phyloP scores from a whole-genome alignment of 2,329 filamentous ascomycete genomes.

The Colletotrichum sp. region DNA sequence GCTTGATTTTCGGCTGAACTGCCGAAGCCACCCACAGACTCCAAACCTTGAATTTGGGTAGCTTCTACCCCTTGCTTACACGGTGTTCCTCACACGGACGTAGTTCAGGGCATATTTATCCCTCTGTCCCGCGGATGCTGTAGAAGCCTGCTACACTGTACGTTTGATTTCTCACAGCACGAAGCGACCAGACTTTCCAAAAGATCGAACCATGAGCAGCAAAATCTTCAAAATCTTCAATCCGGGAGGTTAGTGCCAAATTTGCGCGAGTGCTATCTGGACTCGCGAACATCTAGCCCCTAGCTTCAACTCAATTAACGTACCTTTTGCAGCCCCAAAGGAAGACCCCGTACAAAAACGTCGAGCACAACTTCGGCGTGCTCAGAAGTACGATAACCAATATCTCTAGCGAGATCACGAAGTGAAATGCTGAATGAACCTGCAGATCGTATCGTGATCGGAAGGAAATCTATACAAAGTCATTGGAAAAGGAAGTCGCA shows the following conservation, averaged over 20 bases:
- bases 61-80: not conserved
- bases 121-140: not conserved
- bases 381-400: conserved; percentile 27
- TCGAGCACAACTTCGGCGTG: conserved; percentile 30
- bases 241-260: conserved; percentile 25
- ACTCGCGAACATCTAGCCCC: not conserved
- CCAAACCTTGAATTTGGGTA: not conserved
- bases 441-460: conserved; percentile 32
- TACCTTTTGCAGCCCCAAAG: conserved; percentile 21
- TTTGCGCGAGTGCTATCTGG: not conserved
- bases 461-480: conserved; percentile 31
- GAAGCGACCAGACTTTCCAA: not conserved
- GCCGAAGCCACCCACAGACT: not conserved
- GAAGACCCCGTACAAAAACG: conserved; percentile 29
- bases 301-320: not conserved
- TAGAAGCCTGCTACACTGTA: not conserved
- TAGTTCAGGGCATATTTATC: not conserved
- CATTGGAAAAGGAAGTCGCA: conserved; percentile 29
- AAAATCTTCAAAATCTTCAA: conserved; percentile 39
- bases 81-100: not conserved
- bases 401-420: not conserved
- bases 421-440: not conserved
- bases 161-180: not conserved
- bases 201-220: not conserved
- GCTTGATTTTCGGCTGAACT: conserved; percentile 2